Evolutionary conservation across 192 early-diverging fungal genomes (phyloP).

Genomic region (Gigaspora rosea): DNA sequence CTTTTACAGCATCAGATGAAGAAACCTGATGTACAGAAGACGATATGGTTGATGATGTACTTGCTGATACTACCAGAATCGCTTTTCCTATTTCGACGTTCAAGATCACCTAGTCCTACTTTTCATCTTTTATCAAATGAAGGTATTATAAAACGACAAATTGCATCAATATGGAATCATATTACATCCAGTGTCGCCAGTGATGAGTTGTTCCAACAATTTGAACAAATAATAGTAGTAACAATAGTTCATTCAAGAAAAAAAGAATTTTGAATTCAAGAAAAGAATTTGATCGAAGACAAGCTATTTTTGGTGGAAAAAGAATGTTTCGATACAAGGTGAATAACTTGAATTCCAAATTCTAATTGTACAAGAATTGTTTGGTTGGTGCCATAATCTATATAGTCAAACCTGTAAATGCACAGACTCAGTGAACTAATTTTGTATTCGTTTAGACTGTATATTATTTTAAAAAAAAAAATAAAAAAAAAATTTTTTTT

Average conservation of each 20-base stretch:
- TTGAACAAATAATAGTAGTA: neutral
- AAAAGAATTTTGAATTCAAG: conserved; percentile 12
- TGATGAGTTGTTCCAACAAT: neutral
- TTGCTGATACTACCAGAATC: neutral
- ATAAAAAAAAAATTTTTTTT: too few relatives aligned
- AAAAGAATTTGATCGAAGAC: conserved; percentile 1
- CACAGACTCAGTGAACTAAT: too few relatives aligned
- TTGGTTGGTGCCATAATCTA: too few relatives aligned
- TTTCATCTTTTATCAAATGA: neutral
- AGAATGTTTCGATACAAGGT: conserved; percentile 5
- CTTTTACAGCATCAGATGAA: conserved; percentile 9
- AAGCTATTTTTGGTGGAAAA: neutral
- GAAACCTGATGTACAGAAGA: neutral
- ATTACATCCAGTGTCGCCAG: neutral
- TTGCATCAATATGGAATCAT: neutral
- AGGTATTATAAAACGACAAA: neutral
- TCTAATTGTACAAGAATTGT: too few relatives aligned
- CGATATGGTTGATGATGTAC: neutral
- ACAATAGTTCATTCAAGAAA: neutral
- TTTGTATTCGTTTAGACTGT: too few relatives aligned
- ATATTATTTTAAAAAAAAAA: too few relatives aligned
- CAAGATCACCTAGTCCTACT: neutral
- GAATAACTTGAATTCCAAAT: too few relatives aligned
- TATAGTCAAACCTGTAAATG: too few relatives aligned
- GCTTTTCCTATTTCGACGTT: neutral